Base-by-base conservation (phyloP, 2,329 filamentous ascomycete genomes). In the Scedosporium aurantiacum region DNA sequence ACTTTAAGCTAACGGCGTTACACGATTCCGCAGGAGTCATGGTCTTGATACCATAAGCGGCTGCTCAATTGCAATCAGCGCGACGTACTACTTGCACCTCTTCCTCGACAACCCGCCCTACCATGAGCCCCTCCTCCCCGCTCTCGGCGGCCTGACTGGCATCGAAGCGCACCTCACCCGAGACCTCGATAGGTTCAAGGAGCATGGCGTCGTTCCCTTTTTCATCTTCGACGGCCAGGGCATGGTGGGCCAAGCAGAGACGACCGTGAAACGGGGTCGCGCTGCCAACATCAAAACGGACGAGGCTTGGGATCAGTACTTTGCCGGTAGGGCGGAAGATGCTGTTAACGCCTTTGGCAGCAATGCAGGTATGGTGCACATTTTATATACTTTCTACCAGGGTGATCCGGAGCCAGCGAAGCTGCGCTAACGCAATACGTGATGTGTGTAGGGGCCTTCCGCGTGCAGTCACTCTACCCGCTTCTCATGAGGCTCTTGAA, bases 151-250 rank as follows among this genome's bases (percentile, higher is more conserved):
- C 62, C 82, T 93, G 64, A 94, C 93, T 63, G 89, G 89, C 60
- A 81, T 97, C 70, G 84, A 84, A 73, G 79, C 78, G 65, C 87
- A 88, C 68, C 87, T 99, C 65, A 84, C 90, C 70, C 81, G 82
- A 58, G 90, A 96, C 67, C 78, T 99, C 32, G 82, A 88, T 63
- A 78, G 79, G 63, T 90, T 94, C 79, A 83, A 84, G 63, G 80
- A 82, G 55, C 77, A 86, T 68, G 82, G 83, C 21, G 87, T 96
- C 60, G 84, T 79, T n/a, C 90, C 90, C 1, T 78, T 95, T 65
- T 97, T 99, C 72, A 81, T 99, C 59, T 99, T 99, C 74, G 90
- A 93, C 72, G 94, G 94, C 41, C 83, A 96, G 68, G 85, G 91
- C 45, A 82, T 91, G 63, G 85, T 86, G 45, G 89, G 88, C 62